Conservation (phyloP, 441 rosid genomes). For the Eruca vesicaria region DNA sequence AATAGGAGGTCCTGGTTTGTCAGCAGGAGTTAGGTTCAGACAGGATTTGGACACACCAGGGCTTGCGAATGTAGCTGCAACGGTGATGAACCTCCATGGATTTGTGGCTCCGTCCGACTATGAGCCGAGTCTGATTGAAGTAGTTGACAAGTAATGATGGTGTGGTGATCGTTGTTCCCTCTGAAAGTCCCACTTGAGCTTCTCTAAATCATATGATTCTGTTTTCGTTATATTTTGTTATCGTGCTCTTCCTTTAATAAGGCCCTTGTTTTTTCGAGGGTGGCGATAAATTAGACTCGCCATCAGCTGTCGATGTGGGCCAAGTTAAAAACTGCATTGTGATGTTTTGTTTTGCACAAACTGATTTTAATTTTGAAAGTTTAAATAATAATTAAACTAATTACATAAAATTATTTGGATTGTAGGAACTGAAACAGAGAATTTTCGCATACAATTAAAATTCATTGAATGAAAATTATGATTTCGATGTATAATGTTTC, state of each 20-base stretch:
- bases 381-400: neutral
- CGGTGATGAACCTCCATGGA: conserved; percentile 96
- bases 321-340: conserved; percentile 4
- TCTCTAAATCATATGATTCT: neutral
- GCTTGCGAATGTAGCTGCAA: conserved; percentile 96
- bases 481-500: no score
- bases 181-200: neutral
- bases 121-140: conserved; percentile 84
- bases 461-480: no score
- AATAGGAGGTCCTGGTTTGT: conserved; percentile 92
- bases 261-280: conserved; percentile 16
- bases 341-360: neutral
- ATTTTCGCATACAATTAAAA: neutral
- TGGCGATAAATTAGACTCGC: conserved; percentile 10
- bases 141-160: conserved; percentile 45
- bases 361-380: neutral
- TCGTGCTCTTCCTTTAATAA: conserved; percentile 4
- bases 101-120: conserved; percentile 81
- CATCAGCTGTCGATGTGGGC: conserved; percentile 5
- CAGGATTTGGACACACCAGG: conserved; percentile 69
- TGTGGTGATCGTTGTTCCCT: conserved; percentile 11
- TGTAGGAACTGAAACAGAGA: neutral
- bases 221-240: neutral
- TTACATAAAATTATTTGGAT: neutral
- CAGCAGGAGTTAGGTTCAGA: conserved; percentile 69